These are phyloP conservation scores for Globisporangium cederbergense DNA, from an alignment of 352 stramenopile genomes.

Conservation along the genomic window DNA sequence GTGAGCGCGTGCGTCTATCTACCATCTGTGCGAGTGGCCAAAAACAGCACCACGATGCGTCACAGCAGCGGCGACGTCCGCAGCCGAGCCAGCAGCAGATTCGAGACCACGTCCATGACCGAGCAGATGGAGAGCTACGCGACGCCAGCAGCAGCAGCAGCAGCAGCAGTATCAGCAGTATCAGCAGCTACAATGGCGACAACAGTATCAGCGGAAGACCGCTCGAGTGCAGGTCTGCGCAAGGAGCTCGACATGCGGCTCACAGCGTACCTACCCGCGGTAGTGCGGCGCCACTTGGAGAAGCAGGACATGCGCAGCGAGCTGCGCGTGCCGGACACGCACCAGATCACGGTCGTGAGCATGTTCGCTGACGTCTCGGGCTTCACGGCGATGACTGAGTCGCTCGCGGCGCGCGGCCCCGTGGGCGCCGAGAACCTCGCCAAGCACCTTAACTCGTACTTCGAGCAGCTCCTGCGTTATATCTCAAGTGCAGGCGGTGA, in stretches of 20 bases:
- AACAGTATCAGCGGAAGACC: slow-evolving; percentile 17
- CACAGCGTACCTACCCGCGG: slow-evolving; percentile 75
- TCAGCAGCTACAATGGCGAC: no score
- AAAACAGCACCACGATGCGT: not conserved
- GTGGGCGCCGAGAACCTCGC: slow-evolving; percentile 88
- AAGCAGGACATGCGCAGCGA: slow-evolving; percentile 36
- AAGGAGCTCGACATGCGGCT: slow-evolving; percentile 84
- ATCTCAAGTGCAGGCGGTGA: slow-evolving; percentile 82
- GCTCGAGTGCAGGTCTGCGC: slow-evolving; percentile 39
- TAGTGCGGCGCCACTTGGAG: slow-evolving; percentile 78
- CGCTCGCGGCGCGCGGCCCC: slow-evolving; percentile 77
- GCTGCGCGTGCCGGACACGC: slow-evolving; percentile 59
- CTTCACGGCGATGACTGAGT: slow-evolving; percentile 93
- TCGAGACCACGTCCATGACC: not conserved
- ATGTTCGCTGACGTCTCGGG: slow-evolving; percentile 94
- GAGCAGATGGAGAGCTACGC: not conserved
- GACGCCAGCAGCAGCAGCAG: not conserved
- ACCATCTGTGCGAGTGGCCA: not conserved
- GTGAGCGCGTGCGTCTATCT: not conserved
- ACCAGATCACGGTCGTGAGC: slow-evolving; percentile 77
- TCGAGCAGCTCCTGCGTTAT: slow-evolving; percentile 78
- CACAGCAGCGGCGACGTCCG: not conserved
- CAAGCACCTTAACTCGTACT: slow-evolving; percentile 94
- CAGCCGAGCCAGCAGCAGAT: not conserved
- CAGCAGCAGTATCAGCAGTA: not conserved